These are phyloP conservation scores for Hypoxylon sp. DNA, from an alignment of 2,329 filamentous ascomycete species.

Conservation along the genomic window DNA sequence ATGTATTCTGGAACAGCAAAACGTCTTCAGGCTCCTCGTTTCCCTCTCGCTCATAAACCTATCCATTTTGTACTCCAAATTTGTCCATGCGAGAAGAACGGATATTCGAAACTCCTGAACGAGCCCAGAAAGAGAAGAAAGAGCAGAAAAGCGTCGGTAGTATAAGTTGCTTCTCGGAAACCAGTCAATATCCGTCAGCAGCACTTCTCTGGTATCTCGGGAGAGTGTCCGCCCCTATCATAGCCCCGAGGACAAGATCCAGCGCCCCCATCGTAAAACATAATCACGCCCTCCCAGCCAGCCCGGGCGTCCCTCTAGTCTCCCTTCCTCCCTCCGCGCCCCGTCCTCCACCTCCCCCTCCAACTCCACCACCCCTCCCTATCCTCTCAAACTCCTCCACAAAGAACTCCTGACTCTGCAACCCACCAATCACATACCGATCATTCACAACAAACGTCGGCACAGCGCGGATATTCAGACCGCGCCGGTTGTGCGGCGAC, in stretches of 20 bases:
- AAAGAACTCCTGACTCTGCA: conserved; percentile 76
- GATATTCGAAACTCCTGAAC: background rate
- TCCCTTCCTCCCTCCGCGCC: background rate
- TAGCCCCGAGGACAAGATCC: background rate
- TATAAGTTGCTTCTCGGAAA: background rate
- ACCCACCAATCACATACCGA: conserved; percentile 76
- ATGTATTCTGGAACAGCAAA: background rate
- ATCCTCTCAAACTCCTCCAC: conserved; percentile 75
- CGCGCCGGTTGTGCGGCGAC: conserved; percentile 49
- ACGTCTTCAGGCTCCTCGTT: background rate
- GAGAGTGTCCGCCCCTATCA: background rate
- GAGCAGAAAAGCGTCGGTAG: background rate
- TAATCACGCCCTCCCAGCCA: background rate
- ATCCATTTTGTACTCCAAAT: background rate
- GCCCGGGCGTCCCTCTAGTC: background rate
- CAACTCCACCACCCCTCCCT: conserved; percentile 35
- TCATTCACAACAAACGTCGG: conserved; percentile 80
- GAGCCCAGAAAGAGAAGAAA: too few species aligned
- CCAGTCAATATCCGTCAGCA: background rate
- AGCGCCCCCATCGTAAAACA: background rate
- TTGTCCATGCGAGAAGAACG: background rate
- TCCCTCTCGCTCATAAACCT: background rate
- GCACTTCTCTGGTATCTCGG: background rate
- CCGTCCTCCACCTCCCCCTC: background rate
- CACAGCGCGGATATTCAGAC: conserved; percentile 69